phyloP scores from a whole-genome alignment of 2,329 filamentous ascomycete species.

The Paecilomyces sp. region DNA sequence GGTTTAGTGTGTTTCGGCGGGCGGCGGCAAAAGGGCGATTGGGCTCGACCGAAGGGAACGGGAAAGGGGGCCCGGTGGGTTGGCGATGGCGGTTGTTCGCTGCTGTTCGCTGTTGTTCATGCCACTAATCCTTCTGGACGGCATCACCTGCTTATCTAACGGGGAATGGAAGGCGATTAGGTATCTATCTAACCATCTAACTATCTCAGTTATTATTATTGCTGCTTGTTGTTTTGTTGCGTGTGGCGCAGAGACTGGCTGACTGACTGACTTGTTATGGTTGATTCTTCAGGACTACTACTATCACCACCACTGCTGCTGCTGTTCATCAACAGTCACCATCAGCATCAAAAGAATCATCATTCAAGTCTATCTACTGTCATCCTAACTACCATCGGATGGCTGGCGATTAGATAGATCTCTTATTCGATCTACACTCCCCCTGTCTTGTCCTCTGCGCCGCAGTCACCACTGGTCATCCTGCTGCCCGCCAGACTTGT shows the following conservation, averaged over 20 bases:
- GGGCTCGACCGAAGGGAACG: background rate
- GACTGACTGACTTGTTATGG: too few relatives aligned
- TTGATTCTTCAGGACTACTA: too few relatives aligned
- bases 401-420: background rate
- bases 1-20: constrained; percentile 2
- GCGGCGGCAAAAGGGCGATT: background rate
- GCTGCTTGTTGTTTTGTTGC: too few relatives aligned
- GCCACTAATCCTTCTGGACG: too few relatives aligned
- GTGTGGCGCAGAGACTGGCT: too few relatives aligned
- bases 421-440: too few relatives aligned
- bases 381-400: background rate
- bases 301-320: background rate
- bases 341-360: background rate
- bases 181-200: too few relatives aligned
- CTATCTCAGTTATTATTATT: too few relatives aligned
- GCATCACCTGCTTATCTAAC: background rate
- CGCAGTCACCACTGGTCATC: background rate
- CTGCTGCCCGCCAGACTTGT: background rate
- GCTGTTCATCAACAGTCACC: background rate
- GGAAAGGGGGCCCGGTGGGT: background rate
- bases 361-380: background rate
- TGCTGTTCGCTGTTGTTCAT: too few relatives aligned
- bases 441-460: background rate
- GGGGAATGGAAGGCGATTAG: too few relatives aligned
- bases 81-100: too few relatives aligned